phyloP scores from a whole-genome alignment of 352 stramenopile species.

The Pythium chondricola region DNA sequence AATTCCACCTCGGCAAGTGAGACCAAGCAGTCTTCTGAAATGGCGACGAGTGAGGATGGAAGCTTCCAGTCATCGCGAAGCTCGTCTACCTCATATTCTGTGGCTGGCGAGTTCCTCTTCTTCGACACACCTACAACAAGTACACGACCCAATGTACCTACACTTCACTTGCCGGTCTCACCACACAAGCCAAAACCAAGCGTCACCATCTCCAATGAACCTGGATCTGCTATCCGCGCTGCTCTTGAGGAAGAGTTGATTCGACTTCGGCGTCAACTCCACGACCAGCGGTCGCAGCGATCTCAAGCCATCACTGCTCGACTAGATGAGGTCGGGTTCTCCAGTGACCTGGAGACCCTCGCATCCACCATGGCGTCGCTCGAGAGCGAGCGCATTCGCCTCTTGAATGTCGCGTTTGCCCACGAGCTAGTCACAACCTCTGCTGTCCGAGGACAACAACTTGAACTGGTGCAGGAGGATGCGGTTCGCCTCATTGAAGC shows the following conservation, averaged over 20 bases:
- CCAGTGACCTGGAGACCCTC: constrained; percentile 12
- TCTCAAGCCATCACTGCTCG: constrained; percentile 12
- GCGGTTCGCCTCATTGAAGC: constrained; percentile 25
- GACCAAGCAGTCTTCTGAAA: not conserved
- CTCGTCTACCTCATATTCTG: constrained; percentile 32
- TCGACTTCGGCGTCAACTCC: constrained; percentile 23
- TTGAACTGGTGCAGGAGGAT: constrained; percentile 38
- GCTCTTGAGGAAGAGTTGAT: constrained; percentile 26
- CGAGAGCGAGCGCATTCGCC: constrained; percentile 25
- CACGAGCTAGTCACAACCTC: constrained; percentile 28
- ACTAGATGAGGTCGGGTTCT: constrained; percentile 23
- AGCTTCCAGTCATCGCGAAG: constrained; percentile 26
- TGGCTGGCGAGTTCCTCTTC: constrained; percentile 35
- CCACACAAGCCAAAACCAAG: not conserved
- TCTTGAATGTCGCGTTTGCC: constrained; percentile 23
- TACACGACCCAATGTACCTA: not conserved
- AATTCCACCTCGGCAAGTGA: constrained; percentile 9
- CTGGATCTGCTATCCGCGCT: not conserved
- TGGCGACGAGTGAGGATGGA: constrained; percentile 15
- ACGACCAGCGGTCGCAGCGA: constrained; percentile 14
- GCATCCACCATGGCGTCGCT: constrained; percentile 21
- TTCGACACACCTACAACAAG: constrained; percentile 18
- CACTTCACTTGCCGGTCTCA: no score
- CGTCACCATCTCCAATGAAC: not conserved
- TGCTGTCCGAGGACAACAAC: not conserved